Base-by-base conservation (phyloP, 805 yeast genomes). In the Saccharomycopsis sp. region DNA sequence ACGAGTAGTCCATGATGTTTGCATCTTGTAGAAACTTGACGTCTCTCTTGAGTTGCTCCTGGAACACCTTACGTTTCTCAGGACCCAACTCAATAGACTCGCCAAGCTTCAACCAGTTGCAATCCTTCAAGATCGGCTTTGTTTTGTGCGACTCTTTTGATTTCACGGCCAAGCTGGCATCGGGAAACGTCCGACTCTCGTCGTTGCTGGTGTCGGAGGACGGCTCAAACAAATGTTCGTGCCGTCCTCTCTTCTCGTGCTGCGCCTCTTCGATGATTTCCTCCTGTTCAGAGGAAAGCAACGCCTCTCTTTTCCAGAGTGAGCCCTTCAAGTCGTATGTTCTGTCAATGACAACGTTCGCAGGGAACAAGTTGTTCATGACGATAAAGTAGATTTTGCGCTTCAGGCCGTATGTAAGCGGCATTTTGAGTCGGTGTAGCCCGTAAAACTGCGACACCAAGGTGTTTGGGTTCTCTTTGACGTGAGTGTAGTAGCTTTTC, bases 341-440 rank as follows among this genome's bases (percentile, higher is more conserved):
- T 49, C 80, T 74, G 69, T 91, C 96, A 57, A 93, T 85, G 62
- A 88, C 94, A 54, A 91, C 78, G 67, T 89, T 89, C 3, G 97
- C 96, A 0, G 99, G 98, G 73, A 96, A 94, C 54, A 94, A 78
- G 68, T 94, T 94, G 75, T 94, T 94, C 99, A 94, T 94, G 38
- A 94, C 97, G 57, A 94, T 78, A 65, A 94, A 93, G 72, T 94
- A 96, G 47, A 94, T 89, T 69, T 89, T 92, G 57, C 91, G 79
- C 49, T 79, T 81, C 55, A 72, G 69, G 51, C 66, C 67, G 7
- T 71, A 68, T 2, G 80, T 78, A 52, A 85, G 79, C 7, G 97
- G 97, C 83, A 93, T 85, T 70, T 93, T 91, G 54, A 94, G 85
- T 60, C 99, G 77, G 70, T 94, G 98, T 56, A 94, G 77, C 0